phyloP scores from a whole-genome alignment of 768 basidiomycete species.

The Leccinum longicurvipes region DNA sequence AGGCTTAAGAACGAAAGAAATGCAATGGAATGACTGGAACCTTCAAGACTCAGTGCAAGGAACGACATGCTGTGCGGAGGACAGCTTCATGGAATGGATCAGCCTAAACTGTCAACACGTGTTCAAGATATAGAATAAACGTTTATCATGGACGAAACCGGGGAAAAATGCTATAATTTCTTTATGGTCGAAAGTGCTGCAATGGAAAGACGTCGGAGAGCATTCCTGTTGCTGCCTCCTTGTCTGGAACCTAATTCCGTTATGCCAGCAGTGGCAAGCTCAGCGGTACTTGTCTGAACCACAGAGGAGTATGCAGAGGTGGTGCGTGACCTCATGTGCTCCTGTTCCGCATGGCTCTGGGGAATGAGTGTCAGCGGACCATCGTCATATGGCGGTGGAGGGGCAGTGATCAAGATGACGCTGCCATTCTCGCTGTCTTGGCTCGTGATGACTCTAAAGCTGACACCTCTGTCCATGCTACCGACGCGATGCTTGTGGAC shows the following conservation, averaged over 20 bases:
- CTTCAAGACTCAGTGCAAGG: constrained; percentile 6
- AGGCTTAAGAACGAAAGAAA: neutral
- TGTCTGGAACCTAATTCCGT: constrained; percentile 14
- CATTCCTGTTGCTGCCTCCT: constrained; percentile 15
- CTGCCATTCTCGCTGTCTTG: constrained; percentile 32
- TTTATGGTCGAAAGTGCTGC: constrained; percentile 32
- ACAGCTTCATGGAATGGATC: neutral
- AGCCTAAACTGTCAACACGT: neutral
- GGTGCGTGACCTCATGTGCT: constrained; percentile 15
- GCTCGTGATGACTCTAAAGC: constrained; percentile 16
- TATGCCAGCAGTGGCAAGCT: constrained; percentile 3
- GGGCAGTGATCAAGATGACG: constrained; percentile 30
- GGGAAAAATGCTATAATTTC: constrained; percentile 8
- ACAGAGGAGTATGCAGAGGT: constrained; percentile 25
- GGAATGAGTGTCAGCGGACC: constrained; percentile 5
- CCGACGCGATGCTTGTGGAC: constrained; percentile 8
- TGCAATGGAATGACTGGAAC: neutral
- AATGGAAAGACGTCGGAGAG: constrained; percentile 30
- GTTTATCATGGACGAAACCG: neutral
- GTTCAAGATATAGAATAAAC: constrained; percentile 9
- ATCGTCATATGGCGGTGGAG: constrained; percentile 25
- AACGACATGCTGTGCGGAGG: neutral
- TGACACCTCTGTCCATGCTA: constrained; percentile 21
- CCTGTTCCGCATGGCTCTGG: constrained; percentile 2
- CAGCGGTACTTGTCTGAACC: constrained; percentile 11